Evolutionary conservation across 257 asterid genomes (phyloP), one percentile per base, ranked within the genome.

Genomic region (Solanum sejunctum): DNA sequence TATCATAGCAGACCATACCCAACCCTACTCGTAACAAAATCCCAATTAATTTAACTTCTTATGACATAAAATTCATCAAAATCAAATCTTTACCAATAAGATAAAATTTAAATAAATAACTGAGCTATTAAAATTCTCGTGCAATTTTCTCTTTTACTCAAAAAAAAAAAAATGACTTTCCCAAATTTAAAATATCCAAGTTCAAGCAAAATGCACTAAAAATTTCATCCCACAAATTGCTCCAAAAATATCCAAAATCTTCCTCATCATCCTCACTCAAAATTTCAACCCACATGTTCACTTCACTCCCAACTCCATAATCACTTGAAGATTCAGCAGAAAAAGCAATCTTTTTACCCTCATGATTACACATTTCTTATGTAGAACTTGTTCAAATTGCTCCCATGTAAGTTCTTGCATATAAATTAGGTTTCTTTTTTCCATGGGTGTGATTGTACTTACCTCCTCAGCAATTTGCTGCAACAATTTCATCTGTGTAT

Each of bases 381-480:
- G 5, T 51, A 43, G 12, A 49, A 73, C 56, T 45, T 75, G 36
- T 49, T 49, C 13, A 75, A 43, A 52, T 54, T 78, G 43, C 52
- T 36, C 17, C 52, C 45, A 52, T 78, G 26, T 78, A 73, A 73
- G 57, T 43, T n/a, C n/a, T 12, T 73, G 58, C 20, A 41, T 71
- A 41, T 71, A 71, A 41, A 71, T 71, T 71, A 1, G 11, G n/a
- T 15, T 8, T 52, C 13, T 52, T 54, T 88, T 84, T 77, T 55
- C 84, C 80, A 93, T 93, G 98, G 92, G 87, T 83, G 93, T 89
- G 80, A 89, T 91, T 89, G 45, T 89, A 52, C 88, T 90, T 16
- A 86, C 83, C 84, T 92, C 93, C 64, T 90, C 95, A 51, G 85
- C 88, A 83, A 61, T 89, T 80, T 92, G 88, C 82, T 88, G 90